phyloP scores from a whole-genome alignment of 768 basidiomycete genomes.

The Kwoniella sp. region DNA sequence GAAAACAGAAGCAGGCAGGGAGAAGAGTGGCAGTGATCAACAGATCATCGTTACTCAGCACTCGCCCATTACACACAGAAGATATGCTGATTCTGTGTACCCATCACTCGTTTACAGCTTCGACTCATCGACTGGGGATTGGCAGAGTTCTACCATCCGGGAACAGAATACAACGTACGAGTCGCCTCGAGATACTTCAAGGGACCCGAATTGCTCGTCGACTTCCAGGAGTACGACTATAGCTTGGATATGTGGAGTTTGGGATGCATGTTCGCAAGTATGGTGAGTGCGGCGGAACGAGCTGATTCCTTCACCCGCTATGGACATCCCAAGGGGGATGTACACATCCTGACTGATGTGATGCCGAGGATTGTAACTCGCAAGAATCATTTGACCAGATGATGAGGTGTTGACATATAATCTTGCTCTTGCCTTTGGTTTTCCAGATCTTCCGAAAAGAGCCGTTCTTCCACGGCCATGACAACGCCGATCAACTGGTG shows the following conservation, averaged over 20 bases:
- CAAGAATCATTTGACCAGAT: background rate
- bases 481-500: slow-evolving; percentile 97
- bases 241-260: slow-evolving; percentile 98
- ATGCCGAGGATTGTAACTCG: slow-evolving; percentile 18
- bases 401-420: background rate
- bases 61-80: no score
- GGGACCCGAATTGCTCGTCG: slow-evolving; percentile 92
- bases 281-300: slow-evolving; percentile 74
- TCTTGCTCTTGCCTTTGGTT: background rate
- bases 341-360: background rate
- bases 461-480: slow-evolving; percentile 98
- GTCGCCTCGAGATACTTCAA: slow-evolving; percentile 98
- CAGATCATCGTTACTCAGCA: no score
- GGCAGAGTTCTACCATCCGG: slow-evolving; percentile 97
- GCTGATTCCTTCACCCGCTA: background rate
- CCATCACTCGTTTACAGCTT: slow-evolving; percentile 63
- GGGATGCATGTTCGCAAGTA: slow-evolving; percentile 98
- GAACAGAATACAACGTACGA: slow-evolving; percentile 96
- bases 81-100: no score
- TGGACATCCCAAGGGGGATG: background rate
- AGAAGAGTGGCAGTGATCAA: no score
- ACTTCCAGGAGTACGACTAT: slow-evolving; percentile 98
- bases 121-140: slow-evolving; percentile 98
- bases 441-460: slow-evolving; percentile 95
- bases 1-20: background rate